phyloP scores from a whole-genome alignment of 2,329 filamentous ascomycete species.

The Pseudogymnoascus sp. region DNA sequence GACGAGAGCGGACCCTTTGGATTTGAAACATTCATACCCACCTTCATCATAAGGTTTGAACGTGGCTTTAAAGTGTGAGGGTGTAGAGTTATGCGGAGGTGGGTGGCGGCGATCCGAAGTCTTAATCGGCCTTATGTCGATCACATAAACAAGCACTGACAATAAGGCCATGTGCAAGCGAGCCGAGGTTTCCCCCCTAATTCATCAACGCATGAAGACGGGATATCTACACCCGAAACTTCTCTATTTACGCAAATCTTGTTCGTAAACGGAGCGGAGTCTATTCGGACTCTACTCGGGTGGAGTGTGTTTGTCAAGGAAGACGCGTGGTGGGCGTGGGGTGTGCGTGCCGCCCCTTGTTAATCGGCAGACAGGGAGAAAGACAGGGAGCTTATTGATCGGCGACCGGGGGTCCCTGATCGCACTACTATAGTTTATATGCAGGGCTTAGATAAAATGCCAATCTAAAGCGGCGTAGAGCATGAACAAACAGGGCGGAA shows the following conservation, averaged over 20 bases:
- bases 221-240: not conserved
- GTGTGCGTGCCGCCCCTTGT: conserved; percentile 1
- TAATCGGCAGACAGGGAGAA: not conserved
- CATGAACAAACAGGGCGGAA: not conserved
- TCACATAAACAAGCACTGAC: not conserved
- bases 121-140: not conserved
- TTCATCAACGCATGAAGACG: not conserved
- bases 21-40: not conserved
- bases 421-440: too few species aligned
- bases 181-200: not conserved
- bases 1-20: too few species aligned
- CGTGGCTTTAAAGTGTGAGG: not conserved
- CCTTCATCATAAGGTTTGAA: not conserved
- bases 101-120: not conserved
- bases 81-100: not conserved
- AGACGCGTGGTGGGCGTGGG: not conserved
- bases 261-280: not conserved
- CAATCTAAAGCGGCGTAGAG: not conserved
- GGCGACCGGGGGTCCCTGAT: not conserved
- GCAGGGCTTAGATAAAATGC: not conserved
- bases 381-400: not conserved
- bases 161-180: not conserved
- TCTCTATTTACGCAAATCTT: not conserved
- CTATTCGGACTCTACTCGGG: not conserved
- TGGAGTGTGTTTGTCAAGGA: not conserved